A percentile compares a stretch with the other conserved stretches of the same genome.
These are phyloP conservation scores for Mortierella sp. DNA, from an alignment of 371 early-diverging fungal genomes.

Conservation along the genomic window DNA sequence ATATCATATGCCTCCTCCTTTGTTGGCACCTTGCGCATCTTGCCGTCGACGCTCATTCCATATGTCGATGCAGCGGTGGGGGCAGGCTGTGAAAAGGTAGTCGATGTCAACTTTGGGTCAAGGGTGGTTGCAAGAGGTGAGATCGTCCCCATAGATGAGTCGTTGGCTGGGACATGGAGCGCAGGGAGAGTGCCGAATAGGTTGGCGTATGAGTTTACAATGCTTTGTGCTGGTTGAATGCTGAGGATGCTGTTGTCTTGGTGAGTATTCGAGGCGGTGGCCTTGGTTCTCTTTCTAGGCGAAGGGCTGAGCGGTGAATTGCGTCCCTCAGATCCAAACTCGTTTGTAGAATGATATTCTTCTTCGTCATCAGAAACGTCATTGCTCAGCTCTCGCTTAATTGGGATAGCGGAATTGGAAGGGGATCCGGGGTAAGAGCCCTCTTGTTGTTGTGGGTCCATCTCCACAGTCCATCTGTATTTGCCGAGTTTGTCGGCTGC, in stretches of 20 bases:
- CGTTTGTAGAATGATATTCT: constrained; percentile 39
- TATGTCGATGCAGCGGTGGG: constrained; percentile 15
- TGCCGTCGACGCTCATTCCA: constrained; percentile 53
- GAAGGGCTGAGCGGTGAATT: constrained; percentile 14
- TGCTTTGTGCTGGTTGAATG: constrained; percentile 13
- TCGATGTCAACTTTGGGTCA: constrained; percentile 19
- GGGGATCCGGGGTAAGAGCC: not conserved
- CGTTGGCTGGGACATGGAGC: constrained; percentile 19
- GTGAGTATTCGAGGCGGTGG: not conserved
- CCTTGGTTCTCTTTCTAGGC: constrained; percentile 20
- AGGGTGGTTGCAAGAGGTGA: constrained; percentile 42
- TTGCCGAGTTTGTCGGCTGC: constrained; percentile 44
- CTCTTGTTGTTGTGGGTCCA: constrained; percentile 26
- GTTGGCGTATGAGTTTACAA: constrained; percentile 20
- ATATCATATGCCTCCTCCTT: constrained; percentile 53
- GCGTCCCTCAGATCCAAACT: constrained; percentile 26
- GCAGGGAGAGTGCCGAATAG: constrained; percentile 32
- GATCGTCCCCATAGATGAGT: constrained; percentile 30
- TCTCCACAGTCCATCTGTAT: constrained; percentile 50
- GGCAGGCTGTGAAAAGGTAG: constrained; percentile 2
- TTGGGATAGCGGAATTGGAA: constrained; percentile 3
- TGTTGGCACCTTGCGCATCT: constrained; percentile 52
- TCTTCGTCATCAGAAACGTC: constrained; percentile 21
- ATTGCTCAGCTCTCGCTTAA: constrained; percentile 10
- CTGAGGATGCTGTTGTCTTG: constrained; percentile 16